Conservation (phyloP, 345 rosid species). For the Brassica carinata region DNA sequence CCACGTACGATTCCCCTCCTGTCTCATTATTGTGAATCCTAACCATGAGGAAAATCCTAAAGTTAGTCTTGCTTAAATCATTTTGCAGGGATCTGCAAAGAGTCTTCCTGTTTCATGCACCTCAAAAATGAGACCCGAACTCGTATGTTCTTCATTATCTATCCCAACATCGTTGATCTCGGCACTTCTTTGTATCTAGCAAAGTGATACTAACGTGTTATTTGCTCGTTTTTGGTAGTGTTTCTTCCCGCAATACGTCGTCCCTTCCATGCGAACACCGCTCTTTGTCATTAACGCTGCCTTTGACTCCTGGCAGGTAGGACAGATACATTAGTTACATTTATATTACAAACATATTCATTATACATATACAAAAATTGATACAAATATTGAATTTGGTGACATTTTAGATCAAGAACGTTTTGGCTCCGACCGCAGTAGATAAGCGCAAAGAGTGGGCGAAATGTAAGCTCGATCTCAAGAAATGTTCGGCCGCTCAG, state of each 20-base stretch:
- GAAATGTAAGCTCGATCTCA: conserved; percentile 68
- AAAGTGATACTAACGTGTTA: not conserved
- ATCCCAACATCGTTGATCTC: not conserved
- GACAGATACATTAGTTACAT: not conserved
- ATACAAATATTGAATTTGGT: not conserved
- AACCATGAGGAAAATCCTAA: not conserved
- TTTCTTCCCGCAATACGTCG: conserved; percentile 90
- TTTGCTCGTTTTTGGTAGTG: conserved; percentile 50
- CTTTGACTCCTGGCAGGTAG: conserved; percentile 94
- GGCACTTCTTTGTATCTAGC: not conserved
- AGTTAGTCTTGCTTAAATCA: not conserved
- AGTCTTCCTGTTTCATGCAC: conserved; percentile 81
- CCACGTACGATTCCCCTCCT: conserved; percentile 51
- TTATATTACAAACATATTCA: not conserved
- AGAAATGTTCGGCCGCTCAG: conserved; percentile 59
- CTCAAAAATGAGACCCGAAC: conserved; percentile 62
- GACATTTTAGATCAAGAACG: conserved; percentile 63
- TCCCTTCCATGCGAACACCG: conserved; percentile 63
- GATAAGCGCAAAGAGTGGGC: conserved; percentile 73
- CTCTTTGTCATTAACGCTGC: conserved; percentile 84
- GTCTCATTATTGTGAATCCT: not conserved
- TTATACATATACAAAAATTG: not conserved
- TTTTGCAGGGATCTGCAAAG: conserved; percentile 69
- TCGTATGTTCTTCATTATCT: conserved; percentile 42
- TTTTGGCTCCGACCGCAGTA: conserved; percentile 72